Base-by-base conservation (phyloP, 2,329 filamentous ascomycete genomes). In the Stagonosporopsis cucurbitacearum region DNA sequence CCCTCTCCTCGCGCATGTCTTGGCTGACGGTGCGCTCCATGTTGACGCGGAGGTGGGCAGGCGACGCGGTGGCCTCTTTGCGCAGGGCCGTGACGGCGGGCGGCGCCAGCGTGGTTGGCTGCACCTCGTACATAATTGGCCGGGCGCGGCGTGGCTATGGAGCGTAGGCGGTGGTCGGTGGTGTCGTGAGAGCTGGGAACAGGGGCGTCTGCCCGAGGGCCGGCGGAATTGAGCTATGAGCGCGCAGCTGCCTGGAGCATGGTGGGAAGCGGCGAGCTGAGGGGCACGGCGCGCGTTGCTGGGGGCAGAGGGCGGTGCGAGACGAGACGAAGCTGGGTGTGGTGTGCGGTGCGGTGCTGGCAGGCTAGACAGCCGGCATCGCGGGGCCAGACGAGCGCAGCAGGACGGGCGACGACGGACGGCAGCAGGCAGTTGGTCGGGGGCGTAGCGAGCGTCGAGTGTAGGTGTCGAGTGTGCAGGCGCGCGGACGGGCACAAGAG, bases 1-100 rank as follows among this genome's bases (percentile, higher is more conserved):
- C 90, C 60, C 93, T 86, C 79, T 98, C 92, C 71, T 96, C 92
- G 66, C 91, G 88, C 68, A 98, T 97, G 74, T 96, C 88, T 77
- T 92, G 87, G 77, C 90, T 97, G 64, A 95, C 80, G 12, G 91
- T 81, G 56, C 86, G 79, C 67, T 82, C 79, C 83, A 87, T 85
- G 52, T 63, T 66, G n/a, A 69, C 62, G 42, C 72, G 72, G 12
- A 68, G 65, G 48, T 58, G 59, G 25, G 52, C 42, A 57, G 66
- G 39, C 49, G 59, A 55, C 9, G 26, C 47, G 28, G 67, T 69
- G 13, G 76, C 77, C 58, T 77, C 75, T 42, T 76, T 73, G 64
- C 70, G 76, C 64, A 81, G 65, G 23, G 79, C 77, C 23, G 70
- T 70, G 50, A 81, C 77, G 11, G 74, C 78, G 30, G 78, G 79